Conservation (phyloP, 2,329 filamentous ascomycete genomes). For the Xylaria sp. region DNA sequence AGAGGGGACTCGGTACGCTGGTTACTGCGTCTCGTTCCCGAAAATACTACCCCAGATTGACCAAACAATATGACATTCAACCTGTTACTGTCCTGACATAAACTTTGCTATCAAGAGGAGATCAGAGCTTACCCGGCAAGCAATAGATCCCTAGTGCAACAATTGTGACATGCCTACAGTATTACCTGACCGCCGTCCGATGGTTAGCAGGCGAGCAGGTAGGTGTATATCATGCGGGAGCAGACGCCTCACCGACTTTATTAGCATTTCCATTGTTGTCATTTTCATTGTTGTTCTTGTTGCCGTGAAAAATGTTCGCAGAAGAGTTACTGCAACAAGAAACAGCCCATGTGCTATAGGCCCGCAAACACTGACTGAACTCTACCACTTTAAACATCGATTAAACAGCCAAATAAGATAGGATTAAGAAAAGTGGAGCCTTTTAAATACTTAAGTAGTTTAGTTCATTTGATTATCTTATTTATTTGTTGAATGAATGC, state of each 20-base stretch:
- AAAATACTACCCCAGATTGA: not conserved
- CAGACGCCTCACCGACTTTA: constrained; percentile 19
- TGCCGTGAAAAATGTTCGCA: not conserved
- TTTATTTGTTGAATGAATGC: too few species aligned
- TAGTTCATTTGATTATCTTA: too few species aligned
- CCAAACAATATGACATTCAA: not conserved
- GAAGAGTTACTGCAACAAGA: too few species aligned
- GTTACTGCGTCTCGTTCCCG: not conserved
- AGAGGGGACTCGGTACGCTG: not conserved
- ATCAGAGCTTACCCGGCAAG: not conserved
- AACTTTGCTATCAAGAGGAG: not conserved
- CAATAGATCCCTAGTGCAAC: not conserved
- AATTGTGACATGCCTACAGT: not conserved
- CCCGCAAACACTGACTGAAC: too few species aligned
- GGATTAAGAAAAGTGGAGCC: too few species aligned
- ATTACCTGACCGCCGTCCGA: constrained; percentile 6
- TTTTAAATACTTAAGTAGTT: too few species aligned
- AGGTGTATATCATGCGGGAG: not conserved
- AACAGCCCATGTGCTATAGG: too few species aligned
- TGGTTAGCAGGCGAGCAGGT: not conserved
- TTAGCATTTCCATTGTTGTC: not conserved
- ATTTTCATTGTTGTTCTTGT: not conserved
- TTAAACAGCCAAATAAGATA: too few species aligned
- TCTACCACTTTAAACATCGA: too few species aligned
- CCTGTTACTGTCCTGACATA: too few species aligned